A percentile compares a stretch with the other conserved stretches of the same genome.
phyloP scores from a whole-genome alignment of 371 early-diverging fungal genomes.

The Mortierella sp. region DNA sequence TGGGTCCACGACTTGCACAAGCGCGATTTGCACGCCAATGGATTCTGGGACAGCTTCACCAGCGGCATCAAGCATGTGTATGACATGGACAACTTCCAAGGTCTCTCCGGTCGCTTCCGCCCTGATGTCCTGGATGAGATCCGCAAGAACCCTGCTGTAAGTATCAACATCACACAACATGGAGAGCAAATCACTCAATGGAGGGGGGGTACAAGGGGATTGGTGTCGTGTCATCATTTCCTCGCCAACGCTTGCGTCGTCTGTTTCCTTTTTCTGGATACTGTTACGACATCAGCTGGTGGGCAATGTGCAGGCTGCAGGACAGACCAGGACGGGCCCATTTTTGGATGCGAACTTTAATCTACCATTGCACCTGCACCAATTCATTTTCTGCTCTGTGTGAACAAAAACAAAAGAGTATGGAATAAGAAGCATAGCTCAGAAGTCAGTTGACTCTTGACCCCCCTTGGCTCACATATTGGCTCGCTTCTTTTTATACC shows the following conservation, averaged over 20 bases:
- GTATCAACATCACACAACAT: no score
- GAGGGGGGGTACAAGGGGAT: no score
- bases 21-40: conserved; percentile 11
- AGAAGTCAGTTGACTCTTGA: no score
- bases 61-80: conserved; percentile 79
- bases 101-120: conserved; percentile 84
- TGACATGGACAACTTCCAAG: conserved; percentile 75
- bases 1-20: conserved; percentile 44
- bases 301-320: background rate
- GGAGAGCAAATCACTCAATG: no score
- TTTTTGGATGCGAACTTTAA: conserved; percentile 12
- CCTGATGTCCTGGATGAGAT: conserved; percentile 73
- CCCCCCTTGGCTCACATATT: no score
- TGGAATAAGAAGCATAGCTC: no score
- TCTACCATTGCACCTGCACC: no score
- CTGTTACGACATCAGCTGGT: conserved; percentile 19
- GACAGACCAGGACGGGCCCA: conserved; percentile 1
- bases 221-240: no score
- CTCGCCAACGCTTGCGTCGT: no score
- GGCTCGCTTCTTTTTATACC: background rate
- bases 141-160: conserved; percentile 56
- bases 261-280: no score
- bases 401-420: no score
- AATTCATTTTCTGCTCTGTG: conserved; percentile 1
- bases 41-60: conserved; percentile 12